Base-by-base conservation (phyloP, 169 alveolate genomes). In the Eimeria nieschulzi region DNA sequence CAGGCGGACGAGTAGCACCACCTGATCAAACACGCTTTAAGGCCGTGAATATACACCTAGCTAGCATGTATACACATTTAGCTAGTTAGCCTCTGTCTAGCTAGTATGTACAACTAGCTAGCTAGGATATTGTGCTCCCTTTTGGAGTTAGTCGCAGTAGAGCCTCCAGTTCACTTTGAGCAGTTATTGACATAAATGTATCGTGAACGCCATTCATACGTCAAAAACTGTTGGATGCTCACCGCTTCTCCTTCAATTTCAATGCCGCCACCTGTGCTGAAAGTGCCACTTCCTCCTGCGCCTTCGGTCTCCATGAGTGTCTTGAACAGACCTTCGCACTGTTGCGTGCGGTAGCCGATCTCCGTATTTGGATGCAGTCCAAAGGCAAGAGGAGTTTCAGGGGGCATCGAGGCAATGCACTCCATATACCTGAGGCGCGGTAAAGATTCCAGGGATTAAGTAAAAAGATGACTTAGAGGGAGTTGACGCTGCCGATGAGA, bases 361-460 rank as follows among this genome's bases (percentile, higher is more conserved):
- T 97, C 99, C 39, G 99, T 99, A 95, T 98, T 98, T 54, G 99
- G 98, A 92, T 98, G 99, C 95, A 98, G 95, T 46, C 99, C 99
- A 93, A 95, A 98, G 87, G 98, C 97, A 23, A 96, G 95, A 19
- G 99, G 99, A 72, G 99, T 96, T 94, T 97, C 99, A 70, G 95
- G 92, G 39, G 98, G 97, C 84, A 96, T 90, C 15, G 94, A 95
- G 12, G 94, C 95, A 72, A 97, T 95, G 90, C 97, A 95, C 83
- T 96, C 97, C 85, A 95, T 90, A 93, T 97, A 97, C 66, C 93
- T 90, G 87, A 25, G 46, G 6, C 46, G 46, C n/a, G 23, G 33
- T 1, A n/a, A n/a, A 73, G 23, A 33, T 33, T 33, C 46, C 46
- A 3, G 46, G 46, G 46, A 23, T 13, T 23, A 25, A 23, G 53